phyloP scores from a whole-genome alignment of 2,329 filamentous ascomycete species.

The Xylariaceae sp. region DNA sequence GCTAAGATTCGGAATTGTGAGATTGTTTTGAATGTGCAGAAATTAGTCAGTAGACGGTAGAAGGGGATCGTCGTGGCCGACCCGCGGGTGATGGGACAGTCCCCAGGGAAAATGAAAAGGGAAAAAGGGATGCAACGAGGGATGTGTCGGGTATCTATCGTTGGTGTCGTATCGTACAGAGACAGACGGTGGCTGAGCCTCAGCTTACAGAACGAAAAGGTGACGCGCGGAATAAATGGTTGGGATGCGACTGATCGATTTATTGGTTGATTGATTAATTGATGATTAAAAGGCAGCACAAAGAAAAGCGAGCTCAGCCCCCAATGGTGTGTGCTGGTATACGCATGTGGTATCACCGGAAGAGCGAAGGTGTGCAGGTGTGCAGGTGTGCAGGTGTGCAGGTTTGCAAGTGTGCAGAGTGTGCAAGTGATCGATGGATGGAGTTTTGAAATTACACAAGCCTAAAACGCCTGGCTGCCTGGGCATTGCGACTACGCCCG shows the following conservation, averaged over 20 bases:
- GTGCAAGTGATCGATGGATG: no score
- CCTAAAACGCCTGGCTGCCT: no score
- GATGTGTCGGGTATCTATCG: background rate
- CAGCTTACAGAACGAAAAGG: no score
- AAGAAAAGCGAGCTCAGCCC: background rate
- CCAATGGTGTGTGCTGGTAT: background rate
- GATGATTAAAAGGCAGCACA: background rate
- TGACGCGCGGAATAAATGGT: background rate
- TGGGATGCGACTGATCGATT: no score
- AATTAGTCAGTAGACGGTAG: background rate
- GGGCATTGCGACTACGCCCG: no score
- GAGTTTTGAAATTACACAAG: no score
- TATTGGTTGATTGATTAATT: background rate
- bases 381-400: no score
- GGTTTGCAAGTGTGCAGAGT: no score
- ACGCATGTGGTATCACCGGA: background rate
- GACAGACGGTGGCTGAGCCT: background rate
- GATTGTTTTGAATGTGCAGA: background rate
- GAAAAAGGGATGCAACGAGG: background rate
- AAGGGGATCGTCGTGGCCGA: background rate
- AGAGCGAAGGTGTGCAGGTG: no score
- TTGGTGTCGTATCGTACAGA: background rate
- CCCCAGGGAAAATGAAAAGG: background rate
- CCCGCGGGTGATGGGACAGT: background rate
- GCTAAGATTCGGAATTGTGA: no score